phyloP scores from a whole-genome alignment of 2,329 filamentous ascomycete species.

The Ciborinia camelliae region DNA sequence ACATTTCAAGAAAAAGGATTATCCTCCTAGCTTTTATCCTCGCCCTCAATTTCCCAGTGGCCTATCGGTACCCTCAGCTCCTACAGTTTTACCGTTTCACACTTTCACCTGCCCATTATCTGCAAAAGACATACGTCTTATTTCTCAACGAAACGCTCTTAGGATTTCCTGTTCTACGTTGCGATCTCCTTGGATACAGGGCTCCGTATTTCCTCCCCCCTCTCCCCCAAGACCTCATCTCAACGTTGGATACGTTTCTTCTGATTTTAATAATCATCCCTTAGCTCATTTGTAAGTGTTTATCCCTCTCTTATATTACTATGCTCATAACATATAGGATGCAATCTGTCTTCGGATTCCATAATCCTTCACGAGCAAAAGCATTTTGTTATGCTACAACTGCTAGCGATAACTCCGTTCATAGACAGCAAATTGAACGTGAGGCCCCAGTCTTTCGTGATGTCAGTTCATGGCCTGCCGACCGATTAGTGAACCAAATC shows the following conservation, averaged over 20 bases:
- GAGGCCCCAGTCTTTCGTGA: conserved; percentile 91
- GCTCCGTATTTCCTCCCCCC: conserved; percentile 79
- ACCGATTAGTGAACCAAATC: conserved; percentile 82
- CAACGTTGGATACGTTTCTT: conserved; percentile 95
- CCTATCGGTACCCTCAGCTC: conserved; percentile 78
- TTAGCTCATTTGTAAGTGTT: conserved; percentile 73
- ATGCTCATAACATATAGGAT: conserved; percentile 51
- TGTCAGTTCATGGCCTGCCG: conserved; percentile 80
- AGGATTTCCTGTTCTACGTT: conserved; percentile 91
- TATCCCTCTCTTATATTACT: not conserved
- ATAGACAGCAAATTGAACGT: conserved; percentile 87
- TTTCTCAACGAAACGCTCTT: conserved; percentile 90
- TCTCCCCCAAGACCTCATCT: conserved; percentile 75
- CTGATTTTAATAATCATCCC: conserved; percentile 98
- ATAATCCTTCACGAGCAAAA: conserved; percentile 68
- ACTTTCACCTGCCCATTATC: conserved; percentile 94
- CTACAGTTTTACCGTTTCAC: conserved; percentile 94
- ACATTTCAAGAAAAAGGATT: conserved; percentile 59
- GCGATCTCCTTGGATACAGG: conserved; percentile 79
- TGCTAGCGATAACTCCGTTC: conserved; percentile 79
- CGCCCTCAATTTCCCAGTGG: conserved; percentile 70
- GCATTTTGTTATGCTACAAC: conserved; percentile 97
- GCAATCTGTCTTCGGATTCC: conserved; percentile 97
- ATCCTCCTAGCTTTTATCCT: conserved; percentile 58
- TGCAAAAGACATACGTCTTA: conserved; percentile 85